phyloP scores from a whole-genome alignment of 768 basidiomycete genomes.

The Chalciporus pseudorubinellus region DNA sequence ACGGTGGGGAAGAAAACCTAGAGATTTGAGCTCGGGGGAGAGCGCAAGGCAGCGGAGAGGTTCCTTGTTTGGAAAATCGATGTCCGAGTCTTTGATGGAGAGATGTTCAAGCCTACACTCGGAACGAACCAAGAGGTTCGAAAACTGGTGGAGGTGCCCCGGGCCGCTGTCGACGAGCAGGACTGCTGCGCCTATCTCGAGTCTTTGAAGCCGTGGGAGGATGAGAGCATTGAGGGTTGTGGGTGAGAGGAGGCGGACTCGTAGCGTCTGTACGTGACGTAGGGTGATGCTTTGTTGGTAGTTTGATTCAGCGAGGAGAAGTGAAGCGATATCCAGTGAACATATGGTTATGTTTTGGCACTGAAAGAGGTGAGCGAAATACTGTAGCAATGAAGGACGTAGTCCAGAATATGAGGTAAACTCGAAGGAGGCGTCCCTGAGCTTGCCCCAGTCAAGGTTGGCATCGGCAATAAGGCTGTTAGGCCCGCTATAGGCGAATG shows the following conservation, averaged over 20 bases:
- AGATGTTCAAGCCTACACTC: conserved; percentile 12
- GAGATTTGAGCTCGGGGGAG: conserved; percentile 9
- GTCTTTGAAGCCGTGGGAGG: conserved; percentile 17
- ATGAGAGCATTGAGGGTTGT: conserved; percentile 7
- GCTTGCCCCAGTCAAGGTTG: conserved; percentile 9
- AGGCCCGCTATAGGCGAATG: conserved; percentile 16
- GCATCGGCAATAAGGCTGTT: background rate
- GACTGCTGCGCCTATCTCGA: conserved; percentile 18
- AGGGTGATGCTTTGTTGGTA: no score
- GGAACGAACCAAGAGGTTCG: conserved; percentile 19
- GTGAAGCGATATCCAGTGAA: conserved; percentile 16
- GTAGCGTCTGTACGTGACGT: conserved; percentile 12
- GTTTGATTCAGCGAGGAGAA: background rate
- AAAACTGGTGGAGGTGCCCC: conserved; percentile 14
- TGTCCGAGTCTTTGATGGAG: conserved; percentile 14
- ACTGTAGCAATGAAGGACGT: conserved; percentile 1
- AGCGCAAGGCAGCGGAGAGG: no score
- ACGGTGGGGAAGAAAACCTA: conserved; percentile 17
- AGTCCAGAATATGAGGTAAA: conserved; percentile 1
- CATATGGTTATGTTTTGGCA: conserved; percentile 20
- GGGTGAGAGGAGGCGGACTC: conserved; percentile 11
- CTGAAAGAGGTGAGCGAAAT: conserved; percentile 1
- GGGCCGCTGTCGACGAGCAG: background rate
- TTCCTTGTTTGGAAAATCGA: no score
- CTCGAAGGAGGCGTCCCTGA: conserved; percentile 13